phyloP scores from a whole-genome alignment of 306 rosid species.

The Biancaea sappan region DNA sequence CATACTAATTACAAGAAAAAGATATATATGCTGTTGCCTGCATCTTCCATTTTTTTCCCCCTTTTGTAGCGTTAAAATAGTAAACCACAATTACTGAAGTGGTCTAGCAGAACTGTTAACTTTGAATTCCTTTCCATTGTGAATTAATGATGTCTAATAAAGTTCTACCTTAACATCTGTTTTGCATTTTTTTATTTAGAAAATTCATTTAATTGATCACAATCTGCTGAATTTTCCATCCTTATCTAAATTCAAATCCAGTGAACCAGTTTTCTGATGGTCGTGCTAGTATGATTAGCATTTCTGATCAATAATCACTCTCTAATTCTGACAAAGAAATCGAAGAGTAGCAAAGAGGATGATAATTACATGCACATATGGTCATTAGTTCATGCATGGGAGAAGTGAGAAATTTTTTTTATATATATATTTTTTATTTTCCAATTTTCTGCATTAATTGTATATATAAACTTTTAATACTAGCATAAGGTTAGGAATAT shows the following conservation, averaged over 20 bases:
- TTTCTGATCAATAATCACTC: background rate
- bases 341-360: background rate
- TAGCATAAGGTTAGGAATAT: background rate
- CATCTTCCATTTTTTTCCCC: background rate
- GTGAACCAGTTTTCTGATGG: background rate
- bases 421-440: background rate
- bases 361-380: background rate
- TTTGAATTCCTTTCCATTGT: background rate
- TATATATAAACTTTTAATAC: background rate
- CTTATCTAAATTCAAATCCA: background rate
- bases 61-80: background rate
- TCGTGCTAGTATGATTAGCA: background rate
- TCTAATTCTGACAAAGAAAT: background rate
- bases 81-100: background rate
- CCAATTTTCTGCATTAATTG: background rate
- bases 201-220: background rate
- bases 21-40: background rate
- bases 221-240: background rate
- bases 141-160: background rate
- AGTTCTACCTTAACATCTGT: background rate
- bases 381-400: background rate
- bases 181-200: background rate
- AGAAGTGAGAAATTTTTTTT: background rate
- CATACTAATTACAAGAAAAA: background rate
- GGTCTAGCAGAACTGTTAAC: background rate